Base-by-base conservation (phyloP, 768 basidiomycete species). In the Coprinopsis strossmayeri region DNA sequence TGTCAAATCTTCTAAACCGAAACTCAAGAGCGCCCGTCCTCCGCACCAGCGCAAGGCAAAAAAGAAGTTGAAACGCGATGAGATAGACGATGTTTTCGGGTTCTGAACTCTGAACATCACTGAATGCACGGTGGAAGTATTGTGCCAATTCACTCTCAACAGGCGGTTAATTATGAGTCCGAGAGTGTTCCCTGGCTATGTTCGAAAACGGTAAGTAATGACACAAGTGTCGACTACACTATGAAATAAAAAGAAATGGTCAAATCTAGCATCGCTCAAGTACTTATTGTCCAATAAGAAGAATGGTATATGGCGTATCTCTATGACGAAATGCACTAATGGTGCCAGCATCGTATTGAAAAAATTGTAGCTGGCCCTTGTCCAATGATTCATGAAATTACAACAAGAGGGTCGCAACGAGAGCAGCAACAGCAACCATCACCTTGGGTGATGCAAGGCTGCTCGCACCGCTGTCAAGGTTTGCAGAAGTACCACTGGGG, bases 11-110 rank as follows among this genome's bases (percentile, higher is more conserved):
- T 32, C 15, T 18, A 23, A n/a, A 11, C 30, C 28, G 18, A 51
- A 39, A 27, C 23, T 38, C 23, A 42, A 32, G 11, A 12, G 35
- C 44, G 17, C 20, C 24, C 17, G 1, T 12, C 9, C 9, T 11
- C 18, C 47, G n/a, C 38, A 51, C 37, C 2, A 57, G 53, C 47
- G 71, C 66, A 53, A 68, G 63, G n/a, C 25, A 50, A 69, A 67
- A 54, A 69, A 64, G 52, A 75, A 68, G 59, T 64, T 60, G 50
- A 63, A 60, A 35, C 65, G 55, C 46, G 74, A 86, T 54, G 84
- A 84, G 57, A 86, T 86, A 30, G 84, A 86, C 53, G 76, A 74
- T n/a, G 84, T 86, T 18, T 85, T 85, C 59, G 77, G 74, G 0
- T 69, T 63, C 47, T 68, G 23, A 25, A 13, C 5, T 38, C 20